These are phyloP conservation scores for Aureococcus anophagefferens DNA, from an alignment of 108 stramenopile genomes.

Conservation along the genomic window DNA sequence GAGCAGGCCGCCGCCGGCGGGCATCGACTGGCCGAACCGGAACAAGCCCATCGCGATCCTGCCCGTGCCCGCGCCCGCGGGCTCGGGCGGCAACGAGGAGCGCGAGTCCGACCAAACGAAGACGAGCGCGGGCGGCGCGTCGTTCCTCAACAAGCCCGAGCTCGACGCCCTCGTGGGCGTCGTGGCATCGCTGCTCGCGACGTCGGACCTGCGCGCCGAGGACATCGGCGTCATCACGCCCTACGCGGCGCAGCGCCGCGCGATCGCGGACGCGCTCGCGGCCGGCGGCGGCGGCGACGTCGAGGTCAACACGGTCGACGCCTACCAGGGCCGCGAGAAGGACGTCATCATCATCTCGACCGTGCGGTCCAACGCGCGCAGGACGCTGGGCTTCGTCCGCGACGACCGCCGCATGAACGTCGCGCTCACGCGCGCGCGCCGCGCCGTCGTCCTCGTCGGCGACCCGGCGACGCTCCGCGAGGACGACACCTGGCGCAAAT, in stretches of 20 bases:
- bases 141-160: slow-evolving; percentile 85
- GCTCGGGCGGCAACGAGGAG: no score
- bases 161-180: slow-evolving; percentile 73
- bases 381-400: slow-evolving; percentile 86
- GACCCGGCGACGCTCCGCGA: slow-evolving; percentile 74
- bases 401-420: slow-evolving; percentile 98
- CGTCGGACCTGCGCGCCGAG: slow-evolving; percentile 58
- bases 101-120: no score
- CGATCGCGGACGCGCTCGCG: slow-evolving; percentile 58
- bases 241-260: slow-evolving; percentile 92
- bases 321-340: slow-evolving; percentile 98
- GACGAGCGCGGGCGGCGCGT: no score
- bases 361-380: slow-evolving; percentile 83
- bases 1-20: no score
- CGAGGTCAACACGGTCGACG: slow-evolving; percentile 94
- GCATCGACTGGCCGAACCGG: no score
- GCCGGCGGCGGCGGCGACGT: slow-evolving; percentile 41
- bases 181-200: slow-evolving; percentile 68
- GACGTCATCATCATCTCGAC: slow-evolving; percentile 95
- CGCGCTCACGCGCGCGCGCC: slow-evolving; percentile 89
- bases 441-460: slow-evolving; percentile 80
- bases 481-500: slow-evolving; percentile 82
- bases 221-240: slow-evolving; percentile 98
- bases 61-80: no score
- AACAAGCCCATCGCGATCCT: no score